Conservation (phyloP, 192 early-diverging fungal genomes). For the Martensiomyces pterosporus region DNA sequence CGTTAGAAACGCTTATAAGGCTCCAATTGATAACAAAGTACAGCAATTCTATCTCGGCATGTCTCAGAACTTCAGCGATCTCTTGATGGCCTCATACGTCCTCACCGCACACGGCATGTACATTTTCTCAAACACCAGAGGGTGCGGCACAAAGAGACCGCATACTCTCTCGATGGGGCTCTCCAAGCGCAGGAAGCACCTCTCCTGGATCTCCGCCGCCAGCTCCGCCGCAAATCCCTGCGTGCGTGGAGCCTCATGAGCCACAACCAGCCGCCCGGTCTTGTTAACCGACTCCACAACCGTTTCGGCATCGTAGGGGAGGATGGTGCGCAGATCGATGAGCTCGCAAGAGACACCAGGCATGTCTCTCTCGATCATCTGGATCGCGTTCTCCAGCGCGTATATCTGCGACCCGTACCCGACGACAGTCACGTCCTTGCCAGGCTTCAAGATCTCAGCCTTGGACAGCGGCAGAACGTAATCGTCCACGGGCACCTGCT, state of each 20-base stretch:
- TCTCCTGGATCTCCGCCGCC: constrained; percentile 80
- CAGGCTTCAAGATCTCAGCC: constrained; percentile 81
- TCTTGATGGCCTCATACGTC: constrained; percentile 84
- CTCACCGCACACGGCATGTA: constrained; percentile 85
- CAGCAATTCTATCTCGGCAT: not conserved
- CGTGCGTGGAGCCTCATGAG: constrained; percentile 91
- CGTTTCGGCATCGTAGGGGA: constrained; percentile 91
- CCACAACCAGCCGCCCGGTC: constrained; percentile 87
- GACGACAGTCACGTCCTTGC: constrained; percentile 86
- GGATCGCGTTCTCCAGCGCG: constrained; percentile 85
- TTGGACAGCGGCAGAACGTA: constrained; percentile 87
- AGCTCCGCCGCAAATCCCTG: constrained; percentile 91
- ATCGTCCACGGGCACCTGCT: constrained; percentile 90
- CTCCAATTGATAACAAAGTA: not conserved
- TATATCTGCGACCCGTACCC: constrained; percentile 93
- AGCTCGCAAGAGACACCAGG: constrained; percentile 85
- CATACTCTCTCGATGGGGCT: constrained; percentile 87
- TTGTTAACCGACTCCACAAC: constrained; percentile 86
- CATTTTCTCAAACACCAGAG: constrained; percentile 88
- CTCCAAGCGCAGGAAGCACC: constrained; percentile 88
- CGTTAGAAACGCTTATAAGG: too few species aligned
- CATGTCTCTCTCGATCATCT: constrained; percentile 78
- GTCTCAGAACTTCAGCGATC: constrained; percentile 62
- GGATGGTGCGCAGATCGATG: constrained; percentile 87
- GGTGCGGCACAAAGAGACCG: constrained; percentile 89